Base-by-base conservation (phyloP, 768 basidiomycete genomes). In the Naganishia onofrii region DNA sequence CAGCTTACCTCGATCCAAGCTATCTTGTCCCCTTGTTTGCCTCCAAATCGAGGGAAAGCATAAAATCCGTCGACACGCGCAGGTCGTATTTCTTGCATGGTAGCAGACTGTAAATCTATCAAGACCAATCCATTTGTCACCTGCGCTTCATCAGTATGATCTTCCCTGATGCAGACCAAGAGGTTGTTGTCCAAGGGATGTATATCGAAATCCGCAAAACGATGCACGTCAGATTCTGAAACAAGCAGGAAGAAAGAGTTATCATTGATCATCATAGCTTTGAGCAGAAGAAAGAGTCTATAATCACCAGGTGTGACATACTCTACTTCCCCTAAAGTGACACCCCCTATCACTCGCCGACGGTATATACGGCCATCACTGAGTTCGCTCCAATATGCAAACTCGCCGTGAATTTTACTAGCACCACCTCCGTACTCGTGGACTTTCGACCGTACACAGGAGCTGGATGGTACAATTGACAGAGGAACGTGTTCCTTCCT, bases 391-490 rank as follows among this genome's bases (percentile, higher is more conserved):
- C 89, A 90, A 79, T 87, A 87, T 8, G 85, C 79, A 12, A 82
- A 77, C 7, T 83, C 84, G 44, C 82, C 82, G 68, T 85, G 80
- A 0, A 86, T 86, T 23, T 85, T 82, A 0, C 86, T 87, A 0
- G 87, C 81, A 1, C 84, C 86, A 13, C 90, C 90, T 0, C 90
- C 89, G 66, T 90, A 90, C 76, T 90, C 89, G 29, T 89, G 86
- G 2, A 90, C 88, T 15, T 83, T 77, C 0, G 73, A 64, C 0
- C 73, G 46, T 3, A 51, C 67, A 44, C 60, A 51, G 54, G 13
- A 29, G 34, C 1, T 15, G 2, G 15, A n/a, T 26, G 28, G 36
- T 44, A 66, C 51, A 12, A 66, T 86, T 17, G 38, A 42, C 1
- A 15, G 17, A 15, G 38, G 13, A 23, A 34, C 4, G 34, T 32